A percentile compares a stretch with the other conserved stretches of the same genome.
Evolutionary conservation across 495 filamentous ascomycete species (phyloP).

Genomic region (Poronia punctata): DNA sequence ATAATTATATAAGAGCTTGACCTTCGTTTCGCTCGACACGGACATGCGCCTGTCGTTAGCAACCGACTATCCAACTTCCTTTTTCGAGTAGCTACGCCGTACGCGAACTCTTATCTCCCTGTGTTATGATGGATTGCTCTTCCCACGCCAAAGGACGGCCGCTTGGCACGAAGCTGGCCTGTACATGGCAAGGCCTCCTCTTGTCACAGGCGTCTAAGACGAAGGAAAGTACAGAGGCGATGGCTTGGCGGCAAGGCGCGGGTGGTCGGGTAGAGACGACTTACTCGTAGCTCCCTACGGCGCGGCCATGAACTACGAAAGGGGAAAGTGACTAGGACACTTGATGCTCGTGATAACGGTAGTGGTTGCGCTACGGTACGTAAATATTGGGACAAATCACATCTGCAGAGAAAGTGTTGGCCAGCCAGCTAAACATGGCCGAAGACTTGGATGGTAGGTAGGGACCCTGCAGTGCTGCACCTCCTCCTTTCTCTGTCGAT

Average conservation of each 20-base stretch:
- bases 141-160: too few species aligned
- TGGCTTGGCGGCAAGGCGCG: background rate
- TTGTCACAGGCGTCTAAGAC: too few species aligned
- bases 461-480: too few species aligned
- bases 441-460: too few species aligned
- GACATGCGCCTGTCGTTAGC: background rate
- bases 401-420: background rate
- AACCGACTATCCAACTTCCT: conserved; percentile 17
- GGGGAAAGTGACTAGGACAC: conserved; percentile 14
- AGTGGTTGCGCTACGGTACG: conserved; percentile 8
- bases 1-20: too few species aligned
- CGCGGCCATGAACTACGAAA: conserved; percentile 3
- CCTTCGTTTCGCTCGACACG: too few species aligned
- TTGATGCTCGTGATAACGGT: conserved; percentile 8
- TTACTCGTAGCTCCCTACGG: too few species aligned
- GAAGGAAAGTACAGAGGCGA: too few species aligned
- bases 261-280: background rate
- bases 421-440: background rate
- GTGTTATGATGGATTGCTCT: too few species aligned
- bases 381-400: background rate
- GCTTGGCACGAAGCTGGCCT: too few species aligned
- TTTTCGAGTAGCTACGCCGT: conserved; percentile 19
- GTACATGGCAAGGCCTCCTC: too few species aligned
- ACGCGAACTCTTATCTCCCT: background rate
- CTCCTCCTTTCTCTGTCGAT: too few species aligned